Percentiles rank a stretch among this genome's conserved stretches.
Evolutionary conservation across 768 basidiomycete species (phyloP).

Genomic region (Kwoniella newhampshirensis): DNA sequence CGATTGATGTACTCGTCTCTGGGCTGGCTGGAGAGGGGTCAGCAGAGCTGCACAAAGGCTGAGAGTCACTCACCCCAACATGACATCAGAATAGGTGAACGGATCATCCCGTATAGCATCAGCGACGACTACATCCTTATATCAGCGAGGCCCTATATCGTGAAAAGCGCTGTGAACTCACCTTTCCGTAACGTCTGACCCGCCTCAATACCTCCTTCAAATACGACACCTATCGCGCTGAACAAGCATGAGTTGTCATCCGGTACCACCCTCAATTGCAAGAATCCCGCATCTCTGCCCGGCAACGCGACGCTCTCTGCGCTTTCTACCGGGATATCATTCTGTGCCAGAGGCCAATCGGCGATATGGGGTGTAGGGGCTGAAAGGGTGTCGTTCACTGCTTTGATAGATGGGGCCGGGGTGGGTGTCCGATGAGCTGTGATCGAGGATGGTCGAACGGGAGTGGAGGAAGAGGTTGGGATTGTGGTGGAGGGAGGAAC

Average conservation of each 20-base stretch:
- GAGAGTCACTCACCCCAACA: slow-evolving; percentile 77
- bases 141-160: background rate
- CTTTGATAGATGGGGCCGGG: slow-evolving; percentile 30
- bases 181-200: slow-evolving; percentile 71
- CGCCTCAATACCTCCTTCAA: slow-evolving; percentile 75
- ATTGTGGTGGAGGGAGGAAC: slow-evolving; percentile 15
- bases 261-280: slow-evolving; percentile 69
- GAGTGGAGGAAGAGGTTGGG: slow-evolving; percentile 21
- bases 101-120: slow-evolving; percentile 72
- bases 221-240: slow-evolving; percentile 77
- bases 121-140: slow-evolving; percentile 65
- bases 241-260: slow-evolving; percentile 97
- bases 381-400: slow-evolving; percentile 24
- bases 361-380: slow-evolving; percentile 20
- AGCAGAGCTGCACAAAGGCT: no score
- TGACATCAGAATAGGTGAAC: slow-evolving; percentile 74
- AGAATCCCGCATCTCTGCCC: slow-evolving; percentile 37
- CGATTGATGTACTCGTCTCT: slow-evolving; percentile 74
- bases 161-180: slow-evolving; percentile 45
- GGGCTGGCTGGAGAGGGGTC: slow-evolving; percentile 61
- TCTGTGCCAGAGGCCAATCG: slow-evolving; percentile 20
- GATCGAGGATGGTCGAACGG: slow-evolving; percentile 1
- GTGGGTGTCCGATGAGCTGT: slow-evolving; percentile 28
- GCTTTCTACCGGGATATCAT: slow-evolving; percentile 44
- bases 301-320: slow-evolving; percentile 26